Evolutionary conservation across 2,329 filamentous ascomycete species (phyloP), one percentile per base, ranked within the genome.

Genomic region (Bipolaris victoriae): DNA sequence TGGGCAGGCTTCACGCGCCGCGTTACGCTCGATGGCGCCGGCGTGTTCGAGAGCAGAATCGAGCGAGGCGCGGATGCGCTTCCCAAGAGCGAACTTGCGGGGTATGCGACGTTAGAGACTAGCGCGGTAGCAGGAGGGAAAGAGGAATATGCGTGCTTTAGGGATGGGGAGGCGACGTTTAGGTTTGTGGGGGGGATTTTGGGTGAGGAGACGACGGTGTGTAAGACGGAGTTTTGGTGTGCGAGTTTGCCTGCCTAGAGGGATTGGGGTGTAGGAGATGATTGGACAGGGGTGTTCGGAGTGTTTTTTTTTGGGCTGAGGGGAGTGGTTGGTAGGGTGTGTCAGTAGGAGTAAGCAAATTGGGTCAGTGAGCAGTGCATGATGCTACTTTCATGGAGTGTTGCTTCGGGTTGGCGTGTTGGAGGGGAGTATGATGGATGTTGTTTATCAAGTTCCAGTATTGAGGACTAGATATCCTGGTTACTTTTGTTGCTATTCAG

Each of bases 101-200:
- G 65, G 2, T 26, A n/a, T 29, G 63, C 60, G 11, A 41, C 31
- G 10, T n/a, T 67, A 45, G 60, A 53, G 24, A 15, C 39, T 10
- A 35, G 24, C 11, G 13, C 26, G 7, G 26, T 29, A 29, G 26
- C 20, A 16, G 31, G 43, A 5, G 24, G 16, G 9, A 54, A 26
- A 15, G 63, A 67, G 44, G 55, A 65, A 18, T 65, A 66, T 52
- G 60, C 55, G 15, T 67, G 63, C 43, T 66, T 66, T 47, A 65
- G 47, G 46, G 63, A 67, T 54, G 65, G 62, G 31, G 35, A 41
- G 41, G 58, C 56, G 33, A 52, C 33, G 29, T 60, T 67, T 45
- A 49, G 37, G 33, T 49, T 55, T 60, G 29, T 26, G 7, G 43
- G 39, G 9, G 58, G 55, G 15, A 20, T 60, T 20, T 15, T 60